Evolutionary conservation across 1,284 basidiomycete genomes (phyloP).

Genomic region (Cutaneotrichosporon cyanovorans): DNA sequence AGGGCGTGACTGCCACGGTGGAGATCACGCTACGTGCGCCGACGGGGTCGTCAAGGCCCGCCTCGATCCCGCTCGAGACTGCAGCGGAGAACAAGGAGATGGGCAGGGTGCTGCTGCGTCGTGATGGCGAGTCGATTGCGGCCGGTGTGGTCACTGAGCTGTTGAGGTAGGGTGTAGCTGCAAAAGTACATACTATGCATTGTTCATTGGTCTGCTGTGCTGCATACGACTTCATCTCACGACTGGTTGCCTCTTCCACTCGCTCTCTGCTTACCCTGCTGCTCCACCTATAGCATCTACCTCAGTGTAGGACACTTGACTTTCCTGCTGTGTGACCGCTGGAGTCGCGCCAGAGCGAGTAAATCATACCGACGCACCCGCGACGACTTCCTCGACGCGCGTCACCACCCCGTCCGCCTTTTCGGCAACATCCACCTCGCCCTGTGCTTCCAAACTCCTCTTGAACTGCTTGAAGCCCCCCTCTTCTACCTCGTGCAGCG

Average conservation of each 20-base stretch:
- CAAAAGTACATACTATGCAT: background rate
- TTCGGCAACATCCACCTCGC: background rate
- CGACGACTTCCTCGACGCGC: no score
- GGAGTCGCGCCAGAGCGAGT: no score
- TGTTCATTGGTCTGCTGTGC: no score
- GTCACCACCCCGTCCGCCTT: no score
- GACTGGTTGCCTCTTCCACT: no score
- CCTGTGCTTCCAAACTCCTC: background rate
- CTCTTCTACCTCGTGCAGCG: background rate
- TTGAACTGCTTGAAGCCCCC: conserved; percentile 3
- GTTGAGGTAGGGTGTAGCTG: background rate
- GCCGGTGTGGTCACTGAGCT: conserved; percentile 55
- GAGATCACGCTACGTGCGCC: conserved; percentile 62
- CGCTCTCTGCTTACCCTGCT: no score
- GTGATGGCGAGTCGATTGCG: conserved; percentile 88
- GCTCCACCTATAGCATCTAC: no score
- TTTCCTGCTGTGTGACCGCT: no score
- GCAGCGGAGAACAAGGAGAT: conserved; percentile 91
- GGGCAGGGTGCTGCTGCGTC: conserved; percentile 79
- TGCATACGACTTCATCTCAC: no score
- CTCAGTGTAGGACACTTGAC: no score
- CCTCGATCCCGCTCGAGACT: conserved; percentile 74
- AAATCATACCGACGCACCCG: no score
- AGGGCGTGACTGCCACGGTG: conserved; percentile 74
- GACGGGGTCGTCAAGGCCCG: conserved; percentile 49